Base-by-base conservation (phyloP, 441 rosid genomes). In the Euphorbia schlechtendalii region DNA sequence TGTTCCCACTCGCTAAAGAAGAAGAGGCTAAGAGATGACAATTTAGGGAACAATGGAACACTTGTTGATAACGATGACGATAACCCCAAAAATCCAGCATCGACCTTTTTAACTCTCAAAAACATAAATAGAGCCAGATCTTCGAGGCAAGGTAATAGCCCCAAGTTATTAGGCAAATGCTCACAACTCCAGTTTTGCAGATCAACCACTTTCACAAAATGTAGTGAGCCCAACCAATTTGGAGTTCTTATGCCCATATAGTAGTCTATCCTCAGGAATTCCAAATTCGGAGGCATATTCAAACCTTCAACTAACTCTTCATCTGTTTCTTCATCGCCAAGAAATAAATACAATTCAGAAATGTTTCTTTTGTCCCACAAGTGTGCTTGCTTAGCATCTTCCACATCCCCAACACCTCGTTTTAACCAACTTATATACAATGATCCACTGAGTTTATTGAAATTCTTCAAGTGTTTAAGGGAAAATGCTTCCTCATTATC, bases 241-340 rank as follows among this genome's bases (percentile, higher is more conserved):
- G 41, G 40, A 14, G 20, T 7, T 32, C 15, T 59, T 38, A 12
- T 17, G 48, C 63, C 63, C 0, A n/a, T 0, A 41, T 59, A 59
- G 0, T 1, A n/a, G 0, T 3, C 0, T 34, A 59, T 20, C 36
- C 0, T 4, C 14, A 60, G 11, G 11, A 2, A 2, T 60, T 40
- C 48, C 51, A 60, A 40, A 38, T 60, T 60, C 13, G 51, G 28
- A 20, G 64, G n/a, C 25, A 28, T 10, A 14, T 40, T 45, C 20
- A 60, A 40, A 21, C 32, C 64, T 60, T 60, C 64, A 10, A 21
- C 1, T 21, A 60, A 60, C 22, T 59, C 27, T 59, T 59, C 63
- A 60, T 40, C 51, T 43, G 48, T 43, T 5, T 34, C 10, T 5
- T 34, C 40, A 3, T 8, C 8, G 30, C 4, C 30, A 27, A 34